Base-by-base conservation (phyloP, 768 basidiomycete species). In the Psilocybe cubensis region DNA sequence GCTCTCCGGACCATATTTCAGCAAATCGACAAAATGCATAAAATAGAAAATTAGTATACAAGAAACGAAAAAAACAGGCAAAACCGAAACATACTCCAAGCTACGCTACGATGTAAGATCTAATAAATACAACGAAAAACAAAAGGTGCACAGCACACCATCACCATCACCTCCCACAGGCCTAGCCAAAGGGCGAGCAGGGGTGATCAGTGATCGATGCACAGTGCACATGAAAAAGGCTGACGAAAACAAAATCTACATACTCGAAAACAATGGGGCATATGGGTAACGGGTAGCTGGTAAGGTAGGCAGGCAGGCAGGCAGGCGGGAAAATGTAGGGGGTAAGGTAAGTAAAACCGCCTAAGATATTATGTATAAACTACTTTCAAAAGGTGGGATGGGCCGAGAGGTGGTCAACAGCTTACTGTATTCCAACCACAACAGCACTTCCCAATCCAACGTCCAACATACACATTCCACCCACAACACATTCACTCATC, bases 401-500 rank as follows among this genome's bases (percentile, higher is more conserved):
- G n/a, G n/a, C n/a, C n/a, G n/a, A n/a, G n/a, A n/a, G n/a, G n/a
- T n/a, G n/a, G n/a, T n/a, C n/a, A n/a, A n/a, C n/a, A n/a, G n/a
- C 12, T 38, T 38, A 14, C 35, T 38, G 8, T 17, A 38, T 38
- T 38, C 35, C 35, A 17, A 38, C 14, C 7, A 9, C 35, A 14
- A 9, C 35, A n/a, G n/a, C n/a, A n/a, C n/a, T n/a, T n/a, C n/a
- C n/a, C n/a, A n/a, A n/a, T n/a, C n/a, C n/a, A n/a, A n/a, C n/a
- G n/a, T n/a, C n/a, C n/a, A 38, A 38, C 4, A 38, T 12, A 14
- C 35, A 38, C 12, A 17, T 38, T 12, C n/a, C n/a, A 44, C 42
- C 20, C 42, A 3, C 11, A 44, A 44, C 11, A 44, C 27, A 31
- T 53, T 52, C 44, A 48, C 10, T 82, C 81, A 64, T 94, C 92